These are phyloP conservation scores for Populus tomentosa DNA, from an alignment of 441 rosid genomes.

Conservation along the genomic window DNA sequence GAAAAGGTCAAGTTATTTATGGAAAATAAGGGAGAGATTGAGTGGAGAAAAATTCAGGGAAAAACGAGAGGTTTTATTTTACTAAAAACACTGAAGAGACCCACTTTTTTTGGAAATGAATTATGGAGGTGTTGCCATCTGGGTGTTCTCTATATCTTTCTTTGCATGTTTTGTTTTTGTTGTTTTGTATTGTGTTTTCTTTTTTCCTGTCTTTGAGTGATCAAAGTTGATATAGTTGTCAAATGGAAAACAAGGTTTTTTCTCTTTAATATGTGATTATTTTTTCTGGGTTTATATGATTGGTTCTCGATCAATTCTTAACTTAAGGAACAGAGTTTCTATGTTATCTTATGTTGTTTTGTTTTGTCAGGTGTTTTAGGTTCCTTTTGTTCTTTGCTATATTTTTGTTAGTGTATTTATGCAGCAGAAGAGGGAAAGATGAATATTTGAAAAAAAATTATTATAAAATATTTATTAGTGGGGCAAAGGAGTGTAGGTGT, in stretches of 20 bases:
- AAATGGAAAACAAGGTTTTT: background rate
- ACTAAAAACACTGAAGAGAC: constrained; percentile 29
- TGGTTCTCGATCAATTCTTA: background rate
- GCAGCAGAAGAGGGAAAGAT: background rate
- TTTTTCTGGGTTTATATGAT: background rate
- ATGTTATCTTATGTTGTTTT: background rate
- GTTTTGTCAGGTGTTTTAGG: constrained; percentile 1
- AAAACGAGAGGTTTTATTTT: constrained; percentile 7
- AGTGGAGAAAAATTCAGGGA: constrained; percentile 34
- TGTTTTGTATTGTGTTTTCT: background rate
- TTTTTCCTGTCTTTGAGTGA: background rate
- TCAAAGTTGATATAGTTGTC: background rate
- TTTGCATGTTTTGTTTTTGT: background rate
- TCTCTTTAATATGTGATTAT: constrained; percentile 1
- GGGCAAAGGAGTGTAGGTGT: background rate
- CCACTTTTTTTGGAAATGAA: constrained; percentile 38
- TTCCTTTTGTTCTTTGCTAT: background rate
- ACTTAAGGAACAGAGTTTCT: constrained; percentile 5
- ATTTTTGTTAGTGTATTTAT: background rate
- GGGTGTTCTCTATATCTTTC: constrained; percentile 1
- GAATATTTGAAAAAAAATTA: background rate
- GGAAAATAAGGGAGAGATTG: background rate
- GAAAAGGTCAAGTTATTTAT: constrained; percentile 21
- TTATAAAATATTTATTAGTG: background rate
- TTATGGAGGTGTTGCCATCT: constrained; percentile 22